A percentile compares a stretch with the other conserved stretches of the same genome.
Evolutionary conservation across 768 basidiomycete species (phyloP).

Genomic region (Hemileccinum impolitum): DNA sequence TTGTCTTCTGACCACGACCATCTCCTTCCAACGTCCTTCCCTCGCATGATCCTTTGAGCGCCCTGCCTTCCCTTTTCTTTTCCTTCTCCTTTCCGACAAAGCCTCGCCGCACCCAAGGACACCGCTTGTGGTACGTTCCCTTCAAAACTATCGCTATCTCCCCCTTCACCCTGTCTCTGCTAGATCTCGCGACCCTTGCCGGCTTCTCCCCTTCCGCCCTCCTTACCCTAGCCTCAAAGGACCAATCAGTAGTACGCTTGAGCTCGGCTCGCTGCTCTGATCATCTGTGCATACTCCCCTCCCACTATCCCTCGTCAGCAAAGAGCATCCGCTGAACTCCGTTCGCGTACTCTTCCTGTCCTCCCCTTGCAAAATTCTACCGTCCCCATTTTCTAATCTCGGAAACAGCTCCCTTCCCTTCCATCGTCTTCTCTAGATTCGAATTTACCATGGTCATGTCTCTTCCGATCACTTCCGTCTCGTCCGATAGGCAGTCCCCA

Average conservation of each 20-base stretch:
- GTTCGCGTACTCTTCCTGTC: constrained; percentile 42
- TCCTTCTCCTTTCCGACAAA: constrained; percentile 33
- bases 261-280: constrained; percentile 62
- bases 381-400: constrained; percentile 15
- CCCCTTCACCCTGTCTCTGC: neutral
- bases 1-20: constrained; percentile 29
- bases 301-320: constrained; percentile 19
- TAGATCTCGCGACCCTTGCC: constrained; percentile 95
- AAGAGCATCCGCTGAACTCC: constrained; percentile 40
- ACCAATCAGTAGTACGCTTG: constrained; percentile 55
- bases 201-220: constrained; percentile 61
- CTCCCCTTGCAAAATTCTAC: constrained; percentile 25
- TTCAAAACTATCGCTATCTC: neutral
- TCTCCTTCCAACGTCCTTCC: constrained; percentile 21
- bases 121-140: constrained; percentile 44
- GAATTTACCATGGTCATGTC: constrained; percentile 35
- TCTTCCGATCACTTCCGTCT: constrained; percentile 39
- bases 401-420: neutral
- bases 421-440: constrained; percentile 7
- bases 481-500: constrained; percentile 38
- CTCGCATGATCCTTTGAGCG: constrained; percentile 37
- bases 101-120: constrained; percentile 51
- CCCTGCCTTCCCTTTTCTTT: constrained; percentile 23
- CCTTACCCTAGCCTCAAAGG: constrained; percentile 33
- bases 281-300: constrained; percentile 22